These are phyloP conservation scores for Hepatocystis sp. DNA, from an alignment of 169 alveolate species.

Conservation along the genomic window DNA sequence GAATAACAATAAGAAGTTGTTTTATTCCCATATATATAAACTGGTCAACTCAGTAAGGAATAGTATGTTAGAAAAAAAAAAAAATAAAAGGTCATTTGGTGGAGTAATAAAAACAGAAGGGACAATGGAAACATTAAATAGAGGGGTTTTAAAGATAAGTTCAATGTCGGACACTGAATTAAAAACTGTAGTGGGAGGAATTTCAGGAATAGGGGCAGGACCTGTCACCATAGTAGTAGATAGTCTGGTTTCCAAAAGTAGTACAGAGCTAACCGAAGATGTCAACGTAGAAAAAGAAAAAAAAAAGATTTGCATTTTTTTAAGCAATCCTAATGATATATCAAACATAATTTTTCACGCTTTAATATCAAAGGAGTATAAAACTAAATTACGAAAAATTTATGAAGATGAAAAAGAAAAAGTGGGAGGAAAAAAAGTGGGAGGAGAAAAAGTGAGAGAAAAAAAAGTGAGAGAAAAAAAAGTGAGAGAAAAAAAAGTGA, in stretches of 20 bases:
- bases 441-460: too few relatives aligned
- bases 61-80: background rate
- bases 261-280: too few relatives aligned
- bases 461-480: too few relatives aligned
- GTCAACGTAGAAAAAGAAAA: background rate
- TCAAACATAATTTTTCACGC: slow-evolving; percentile 51
- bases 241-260: too few relatives aligned
- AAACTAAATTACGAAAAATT: slow-evolving; percentile 3
- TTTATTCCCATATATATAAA: slow-evolving; percentile 30
- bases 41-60: slow-evolving; percentile 15
- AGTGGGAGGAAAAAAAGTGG: too few relatives aligned
- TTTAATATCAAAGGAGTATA: slow-evolving; percentile 12
- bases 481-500: too few relatives aligned
- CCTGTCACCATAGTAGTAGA: too few relatives aligned
- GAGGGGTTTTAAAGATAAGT: too few relatives aligned
- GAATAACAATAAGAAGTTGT: slow-evolving; percentile 15
- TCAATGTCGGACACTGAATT: too few relatives aligned
- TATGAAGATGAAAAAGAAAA: slow-evolving; percentile 19
- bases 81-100: background rate
- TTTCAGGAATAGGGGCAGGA: too few relatives aligned
- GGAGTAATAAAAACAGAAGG: background rate
- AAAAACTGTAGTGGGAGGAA: too few relatives aligned
- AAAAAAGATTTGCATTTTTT: slow-evolving; percentile 18
- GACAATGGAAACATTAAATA: background rate
- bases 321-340: slow-evolving; percentile 18